Evolutionary conservation across 2,329 filamentous ascomycete species (phyloP), one percentile per base, ranked within the genome.

Genomic region (Rutstroemia sydowiana): DNA sequence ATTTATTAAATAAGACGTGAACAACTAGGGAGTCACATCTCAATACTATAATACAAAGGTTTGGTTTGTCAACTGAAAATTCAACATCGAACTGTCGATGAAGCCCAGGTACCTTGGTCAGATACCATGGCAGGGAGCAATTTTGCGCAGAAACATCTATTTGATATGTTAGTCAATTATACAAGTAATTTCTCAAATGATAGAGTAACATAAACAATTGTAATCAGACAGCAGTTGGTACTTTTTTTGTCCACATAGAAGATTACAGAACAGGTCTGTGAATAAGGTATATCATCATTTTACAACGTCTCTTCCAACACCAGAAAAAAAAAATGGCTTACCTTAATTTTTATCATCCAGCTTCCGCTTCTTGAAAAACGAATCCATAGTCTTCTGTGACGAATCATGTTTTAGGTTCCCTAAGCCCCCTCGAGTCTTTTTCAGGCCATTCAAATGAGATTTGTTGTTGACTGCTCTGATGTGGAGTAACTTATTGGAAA

Each of bases 221-320:
- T 59, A 52, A 68, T 87, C 84, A 88, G 84, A 88, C 82, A 88
- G 85, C 84, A 85, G 84, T 88, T 88, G 85, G 81, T 83, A 81
- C 80, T 83, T 72, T 71, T 54, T 73, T 67, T 74, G 77, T 87
- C 84, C 76, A 86, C 84, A 88, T 75, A 59, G 64, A 67, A 59
- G 63, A 67, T 70, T 85, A 88, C 83, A 77, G 85, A 85, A 85
- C 85, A 89, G 85, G 85, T 89, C 85, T 88, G 84, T 88, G 85
- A 85, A 79, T 73, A 72, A 77, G 72, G 65, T 72, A 69, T 77
- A 73, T 88, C 83, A 86, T 88, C 86, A 88, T 81, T 66, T 73
- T 76, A 63, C 51, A 41, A 41, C 3, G 13, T 20, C 20, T 53
- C 31, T 42, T 54, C 49, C 44, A 45, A 52, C 49, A 43, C 23